Evolutionary conservation across 768 basidiomycete genomes (phyloP), one percentile per base, ranked within the genome.

Genomic region (Auricularia heimuer): DNA sequence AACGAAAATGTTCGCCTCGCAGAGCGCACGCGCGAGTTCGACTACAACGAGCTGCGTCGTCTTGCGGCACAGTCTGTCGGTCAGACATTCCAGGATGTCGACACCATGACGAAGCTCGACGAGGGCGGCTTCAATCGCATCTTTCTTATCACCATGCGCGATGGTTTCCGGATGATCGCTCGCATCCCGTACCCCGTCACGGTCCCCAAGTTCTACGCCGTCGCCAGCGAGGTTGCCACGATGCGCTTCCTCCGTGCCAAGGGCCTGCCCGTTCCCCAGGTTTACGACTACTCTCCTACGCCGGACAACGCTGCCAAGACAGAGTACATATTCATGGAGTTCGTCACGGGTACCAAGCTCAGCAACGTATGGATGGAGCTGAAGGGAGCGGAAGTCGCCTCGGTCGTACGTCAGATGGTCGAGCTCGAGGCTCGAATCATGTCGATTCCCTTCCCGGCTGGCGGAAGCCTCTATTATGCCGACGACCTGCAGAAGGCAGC

Each of bases 391-490:
- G 76, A 81, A 4, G 72, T 81, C 69, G 65, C 71, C 68, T 82
- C 80, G 0, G 58, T 83, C 73, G 63, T 75, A 65, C 77, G 75
- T 62, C 80, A 83, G 68, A 73, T 83, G 71, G 74, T 69, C 71
- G 34, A 82, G 67, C 74, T 85, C 69, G 81, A 83, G 72, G 75
- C 78, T 0, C 63, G 67, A 7, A 80, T 82, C 75, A 82, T 81
- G 81, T 78, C 77, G 21, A 73, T 77, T 45, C 0, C 75, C 66
- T 82, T 82, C 68, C 81, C 80, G 29, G 81, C 79, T 73, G 79
- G 81, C 61, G 80, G 82, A 75, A 80, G 80, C 75, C 74, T 83
- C 0, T 83, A 82, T 74, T 83, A 75, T 63, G 54, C 75, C 8
- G 6, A 78, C 12, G 82, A 84, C 75, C 64, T 83, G 72, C 73